Base-by-base conservation (phyloP, 1,139 yeast species). In the Yamadazyma sp. region DNA sequence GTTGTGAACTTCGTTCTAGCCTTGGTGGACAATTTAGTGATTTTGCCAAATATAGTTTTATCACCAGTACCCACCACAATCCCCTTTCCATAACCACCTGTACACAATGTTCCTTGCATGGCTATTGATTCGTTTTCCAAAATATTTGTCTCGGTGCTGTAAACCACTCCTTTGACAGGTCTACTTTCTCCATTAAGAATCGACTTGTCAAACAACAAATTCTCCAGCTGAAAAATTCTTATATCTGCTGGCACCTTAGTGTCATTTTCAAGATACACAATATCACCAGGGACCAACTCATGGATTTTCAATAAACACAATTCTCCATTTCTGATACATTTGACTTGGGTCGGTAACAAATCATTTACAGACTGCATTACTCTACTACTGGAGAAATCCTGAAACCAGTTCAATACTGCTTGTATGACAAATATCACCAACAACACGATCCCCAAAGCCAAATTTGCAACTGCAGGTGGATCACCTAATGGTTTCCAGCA, bases 401-500 rank as follows among this genome's bases (percentile, higher is more conserved):
- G 80, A 51, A 66, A 62, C 41, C 73, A 74, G 50, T 73, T 73
- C 55, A 73, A 72, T 15, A 51, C 44, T 0, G 78, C 80, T 53
- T 73, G 80, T 13, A 73, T 48, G n/a, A 70, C 33, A 45, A 75
- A 71, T 6, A 76, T 74, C 16, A 61, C 56, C 17, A 74, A 55
- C 31, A 76, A 53, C 14, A 74, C 62, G 32, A 71, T 56, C 24
- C 77, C 79, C 31, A 74, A 62, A 12, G 69, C 68, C 42, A 73
- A 57, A 48, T 75, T 75, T 4, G 78, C 64, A 15, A 62, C 49
- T 1, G 69, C 66, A 3, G 80, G 80, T 16, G 80, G 80, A 25
- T 69, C 54, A 12, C 80, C 78, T 35, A 75, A 56, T 1, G 80
- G 80, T 43, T 70, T 72, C 76, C 78, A 76, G 26, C 70, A 57